Percentiles rank a stretch among this genome's conserved stretches.
phyloP scores from a whole-genome alignment of 495 filamentous ascomycete species.

The Hapsidospora chrysogenum region DNA sequence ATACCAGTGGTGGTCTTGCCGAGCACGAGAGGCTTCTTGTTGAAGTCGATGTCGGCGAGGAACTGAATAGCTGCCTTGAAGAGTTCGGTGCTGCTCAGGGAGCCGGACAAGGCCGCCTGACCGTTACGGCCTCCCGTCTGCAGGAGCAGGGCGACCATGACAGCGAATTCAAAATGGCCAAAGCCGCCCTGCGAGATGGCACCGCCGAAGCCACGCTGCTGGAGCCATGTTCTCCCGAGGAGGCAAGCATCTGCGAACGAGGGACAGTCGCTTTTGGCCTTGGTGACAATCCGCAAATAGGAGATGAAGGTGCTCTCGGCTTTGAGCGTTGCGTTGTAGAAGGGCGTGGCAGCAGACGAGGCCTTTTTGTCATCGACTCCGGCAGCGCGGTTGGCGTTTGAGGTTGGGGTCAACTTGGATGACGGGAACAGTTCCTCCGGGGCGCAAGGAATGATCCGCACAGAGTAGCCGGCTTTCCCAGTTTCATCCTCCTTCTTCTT shows the following conservation, averaged over 20 bases:
- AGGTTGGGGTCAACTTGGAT: constrained; percentile 50
- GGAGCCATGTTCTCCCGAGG: constrained; percentile 74
- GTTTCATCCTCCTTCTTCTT: constrained; percentile 3
- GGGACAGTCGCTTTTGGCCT: constrained; percentile 43
- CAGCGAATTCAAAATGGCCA: constrained; percentile 81
- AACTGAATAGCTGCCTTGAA: constrained; percentile 87
- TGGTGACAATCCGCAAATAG: constrained; percentile 58
- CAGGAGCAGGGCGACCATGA: constrained; percentile 61
- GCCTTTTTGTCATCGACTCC: constrained; percentile 17
- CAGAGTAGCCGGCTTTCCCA: constrained; percentile 32
- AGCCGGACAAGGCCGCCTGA: constrained; percentile 50
- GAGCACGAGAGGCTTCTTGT: constrained; percentile 42
- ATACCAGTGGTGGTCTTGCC: constrained; percentile 11
- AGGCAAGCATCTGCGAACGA: constrained; percentile 70
- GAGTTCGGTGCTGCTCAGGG: constrained; percentile 81
- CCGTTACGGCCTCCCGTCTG: constrained; percentile 56
- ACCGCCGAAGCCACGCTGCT: constrained; percentile 65
- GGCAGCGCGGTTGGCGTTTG: constrained; percentile 47
- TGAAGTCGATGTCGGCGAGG: constrained; percentile 52
- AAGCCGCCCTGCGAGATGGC: constrained; percentile 64
- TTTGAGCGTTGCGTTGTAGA: constrained; percentile 74
- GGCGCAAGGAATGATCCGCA: constrained; percentile 64
- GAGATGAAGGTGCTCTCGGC: constrained; percentile 56
- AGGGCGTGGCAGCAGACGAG: constrained; percentile 44
- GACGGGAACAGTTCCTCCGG: constrained; percentile 47